Evolutionary conservation across 768 basidiomycete genomes (phyloP).

Genomic region (Lentinula aciculospora): DNA sequence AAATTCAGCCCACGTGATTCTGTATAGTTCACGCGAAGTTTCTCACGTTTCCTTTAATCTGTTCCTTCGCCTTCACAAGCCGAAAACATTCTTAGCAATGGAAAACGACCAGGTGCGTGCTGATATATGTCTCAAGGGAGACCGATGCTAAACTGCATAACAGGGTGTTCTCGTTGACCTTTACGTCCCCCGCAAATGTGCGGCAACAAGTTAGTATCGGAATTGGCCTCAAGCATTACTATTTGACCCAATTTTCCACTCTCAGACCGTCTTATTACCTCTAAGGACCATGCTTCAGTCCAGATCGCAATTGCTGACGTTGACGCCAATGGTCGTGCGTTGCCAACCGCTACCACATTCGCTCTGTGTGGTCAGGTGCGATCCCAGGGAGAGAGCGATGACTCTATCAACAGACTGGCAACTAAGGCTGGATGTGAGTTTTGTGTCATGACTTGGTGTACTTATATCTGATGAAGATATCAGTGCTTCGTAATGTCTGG

Average conservation of each 20-base stretch:
- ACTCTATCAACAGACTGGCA: constrained; percentile 93
- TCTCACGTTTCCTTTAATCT: neutral
- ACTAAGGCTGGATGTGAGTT: constrained; percentile 91
- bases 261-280: constrained; percentile 93
- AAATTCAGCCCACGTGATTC: neutral
- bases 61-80: neutral
- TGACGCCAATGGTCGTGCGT: constrained; percentile 79
- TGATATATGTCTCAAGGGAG: neutral
- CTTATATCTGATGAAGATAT: constrained; percentile 8
- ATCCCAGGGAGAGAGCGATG: constrained; percentile 93
- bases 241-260: constrained; percentile 7
- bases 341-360: constrained; percentile 80
- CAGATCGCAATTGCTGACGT: constrained; percentile 95
- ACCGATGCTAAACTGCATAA: neutral
- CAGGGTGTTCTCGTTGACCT: constrained; percentile 99
- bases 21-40: neutral
- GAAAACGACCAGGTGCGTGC: constrained; percentile 83
- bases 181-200: constrained; percentile 99
- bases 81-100: constrained; percentile 35
- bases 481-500: constrained; percentile 97
- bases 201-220: constrained; percentile 83
- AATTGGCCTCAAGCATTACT: neutral
- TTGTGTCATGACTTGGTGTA: neutral
- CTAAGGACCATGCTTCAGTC: constrained; percentile 98
- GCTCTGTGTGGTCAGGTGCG: constrained; percentile 93